phyloP scores from a whole-genome alignment of 371 early-diverging fungal genomes.

The Mucor piriformis region DNA sequence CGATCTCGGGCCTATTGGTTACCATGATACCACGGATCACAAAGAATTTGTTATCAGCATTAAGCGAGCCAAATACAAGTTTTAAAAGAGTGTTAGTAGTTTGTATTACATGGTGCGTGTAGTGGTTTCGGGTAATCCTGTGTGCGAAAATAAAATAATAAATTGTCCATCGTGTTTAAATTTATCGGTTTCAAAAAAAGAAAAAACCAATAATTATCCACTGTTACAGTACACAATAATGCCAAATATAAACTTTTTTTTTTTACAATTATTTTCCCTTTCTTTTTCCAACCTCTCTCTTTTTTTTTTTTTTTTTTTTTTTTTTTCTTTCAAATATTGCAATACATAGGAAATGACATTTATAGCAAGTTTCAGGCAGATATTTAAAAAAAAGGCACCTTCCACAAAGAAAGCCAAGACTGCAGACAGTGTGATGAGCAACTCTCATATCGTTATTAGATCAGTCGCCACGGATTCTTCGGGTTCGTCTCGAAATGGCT shows the following conservation, averaged over 20 bases:
- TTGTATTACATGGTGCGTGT: no score
- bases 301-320: no score
- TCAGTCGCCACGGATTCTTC: not conserved
- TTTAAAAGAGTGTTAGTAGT: conserved; percentile 6
- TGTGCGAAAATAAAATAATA: not conserved
- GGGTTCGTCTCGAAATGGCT: not conserved
- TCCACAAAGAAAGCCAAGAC: not conserved
- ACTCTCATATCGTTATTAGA: not conserved
- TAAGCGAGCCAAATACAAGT: conserved; percentile 53
- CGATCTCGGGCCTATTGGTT: conserved; percentile 80
- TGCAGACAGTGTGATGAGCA: not conserved
- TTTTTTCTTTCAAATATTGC: no score
- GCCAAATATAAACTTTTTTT: not conserved
- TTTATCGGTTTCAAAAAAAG: not conserved
- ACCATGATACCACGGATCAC: conserved; percentile 48
- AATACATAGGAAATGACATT: no score
- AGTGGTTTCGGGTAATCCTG: no score
- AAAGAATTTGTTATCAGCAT: conserved; percentile 60
- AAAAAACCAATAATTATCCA: not conserved
- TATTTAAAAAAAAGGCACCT: no score
- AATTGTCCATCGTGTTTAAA: not conserved
- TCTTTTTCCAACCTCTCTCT: no score
- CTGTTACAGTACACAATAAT: not conserved
- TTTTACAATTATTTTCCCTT: no score
- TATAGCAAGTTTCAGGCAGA: no score